Conservation (phyloP, 2,329 filamentous ascomycete species). For the Calonectria hawksworthii region DNA sequence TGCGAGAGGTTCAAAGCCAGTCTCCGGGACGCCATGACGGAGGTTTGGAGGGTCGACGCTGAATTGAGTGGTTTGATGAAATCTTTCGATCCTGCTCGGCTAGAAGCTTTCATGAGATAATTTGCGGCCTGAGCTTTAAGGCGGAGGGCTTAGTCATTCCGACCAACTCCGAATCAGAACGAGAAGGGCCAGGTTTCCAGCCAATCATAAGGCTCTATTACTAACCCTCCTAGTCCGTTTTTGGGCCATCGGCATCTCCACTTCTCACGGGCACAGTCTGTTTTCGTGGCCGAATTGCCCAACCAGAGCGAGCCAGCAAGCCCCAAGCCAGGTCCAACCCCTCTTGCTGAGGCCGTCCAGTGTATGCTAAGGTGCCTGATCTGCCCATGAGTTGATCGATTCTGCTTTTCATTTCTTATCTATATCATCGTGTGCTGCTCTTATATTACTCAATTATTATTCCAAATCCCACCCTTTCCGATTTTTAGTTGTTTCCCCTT, state of each 20-base stretch:
- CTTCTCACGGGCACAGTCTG: constrained; percentile 28
- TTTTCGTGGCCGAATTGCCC: constrained; percentile 36
- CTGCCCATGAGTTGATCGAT: background rate
- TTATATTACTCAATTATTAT: background rate
- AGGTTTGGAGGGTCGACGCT: constrained; percentile 63
- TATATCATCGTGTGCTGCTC: background rate
- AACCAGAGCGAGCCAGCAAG: constrained; percentile 17
- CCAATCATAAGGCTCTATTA: constrained; percentile 55
- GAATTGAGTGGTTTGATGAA: constrained; percentile 71
- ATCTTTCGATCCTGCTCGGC: constrained; percentile 61
- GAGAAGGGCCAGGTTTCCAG: constrained; percentile 24
- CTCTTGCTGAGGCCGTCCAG: background rate
- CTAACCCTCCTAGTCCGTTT: constrained; percentile 48
- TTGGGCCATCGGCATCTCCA: constrained; percentile 32
- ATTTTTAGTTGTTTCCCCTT: constrained; percentile 26
- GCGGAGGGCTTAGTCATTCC: constrained; percentile 56
- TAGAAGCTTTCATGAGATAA: constrained; percentile 61
- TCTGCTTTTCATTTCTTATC: background rate
- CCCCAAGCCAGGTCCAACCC: constrained; percentile 20
- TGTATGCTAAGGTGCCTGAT: background rate
- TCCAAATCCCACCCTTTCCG: background rate
- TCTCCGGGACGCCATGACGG: constrained; percentile 94
- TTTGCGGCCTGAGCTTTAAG: constrained; percentile 60
- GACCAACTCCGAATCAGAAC: constrained; percentile 57
- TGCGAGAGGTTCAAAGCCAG: constrained; percentile 95